Percentiles rank a stretch among this genome's conserved stretches.
These are phyloP conservation scores for Blastobotrys terrestris DNA, from an alignment of 805 yeast genomes.

Conservation along the genomic window DNA sequence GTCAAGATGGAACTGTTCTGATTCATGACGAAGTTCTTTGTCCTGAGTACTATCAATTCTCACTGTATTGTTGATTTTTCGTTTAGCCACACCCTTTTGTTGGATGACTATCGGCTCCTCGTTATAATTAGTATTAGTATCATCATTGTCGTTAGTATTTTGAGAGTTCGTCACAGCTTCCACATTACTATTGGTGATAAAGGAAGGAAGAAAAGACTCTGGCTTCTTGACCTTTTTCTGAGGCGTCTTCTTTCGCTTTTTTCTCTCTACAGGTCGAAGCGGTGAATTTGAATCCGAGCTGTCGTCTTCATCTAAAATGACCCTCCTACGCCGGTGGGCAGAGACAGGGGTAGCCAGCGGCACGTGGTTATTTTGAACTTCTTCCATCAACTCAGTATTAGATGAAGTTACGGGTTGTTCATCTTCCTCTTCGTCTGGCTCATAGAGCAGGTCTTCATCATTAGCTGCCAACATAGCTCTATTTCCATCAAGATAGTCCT, in stretches of 20 bases:
- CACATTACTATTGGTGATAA: not conserved
- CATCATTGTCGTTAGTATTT: not conserved
- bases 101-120: not conserved
- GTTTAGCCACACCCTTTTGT: not conserved
- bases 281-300: not conserved
- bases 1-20: too few relatives aligned
- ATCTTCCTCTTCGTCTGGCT: not conserved
- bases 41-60: too few relatives aligned
- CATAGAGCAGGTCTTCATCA: constrained; percentile 1
- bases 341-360: not conserved
- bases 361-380: not conserved
- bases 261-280: too few relatives aligned
- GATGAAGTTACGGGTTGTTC: too few relatives aligned
- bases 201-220: not conserved
- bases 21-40: too few relatives aligned
- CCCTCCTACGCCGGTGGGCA: not conserved
- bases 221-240: not conserved
- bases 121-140: not conserved
- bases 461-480: not conserved
- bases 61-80: not conserved
- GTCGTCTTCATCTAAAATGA: not conserved
- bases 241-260: not conserved
- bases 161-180: not conserved
- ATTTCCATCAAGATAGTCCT: not conserved
- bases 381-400: too few relatives aligned